Conservation (phyloP, 768 basidiomycete species). For the Mycena kentingensis region DNA sequence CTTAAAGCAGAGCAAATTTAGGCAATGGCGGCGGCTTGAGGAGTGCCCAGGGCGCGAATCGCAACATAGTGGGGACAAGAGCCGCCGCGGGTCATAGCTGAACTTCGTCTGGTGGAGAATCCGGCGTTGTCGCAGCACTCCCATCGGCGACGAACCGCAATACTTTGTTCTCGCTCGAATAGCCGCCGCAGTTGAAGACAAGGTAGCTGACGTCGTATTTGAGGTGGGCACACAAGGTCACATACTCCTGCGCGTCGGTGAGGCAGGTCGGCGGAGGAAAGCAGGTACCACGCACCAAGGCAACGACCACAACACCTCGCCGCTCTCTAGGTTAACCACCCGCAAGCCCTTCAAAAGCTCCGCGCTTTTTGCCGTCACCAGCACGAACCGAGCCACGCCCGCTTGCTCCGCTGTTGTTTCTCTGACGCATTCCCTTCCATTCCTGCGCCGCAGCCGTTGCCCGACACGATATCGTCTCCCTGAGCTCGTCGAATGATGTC, state of each 20-base stretch:
- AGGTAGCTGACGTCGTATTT: slow-evolving; percentile 76
- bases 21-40: slow-evolving; percentile 48
- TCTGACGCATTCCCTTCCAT: slow-evolving; percentile 33
- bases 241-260: slow-evolving; percentile 42
- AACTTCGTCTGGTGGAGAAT: slow-evolving; percentile 35
- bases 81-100: slow-evolving; percentile 21
- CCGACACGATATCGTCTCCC: slow-evolving; percentile 25
- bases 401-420: slow-evolving; percentile 45
- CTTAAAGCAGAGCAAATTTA: too few relatives aligned
- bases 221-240: slow-evolving; percentile 62
- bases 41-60: slow-evolving; percentile 65
- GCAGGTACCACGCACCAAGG: slow-evolving; percentile 42
- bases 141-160: slow-evolving; percentile 56
- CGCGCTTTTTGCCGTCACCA: slow-evolving; percentile 52
- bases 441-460: not conserved
- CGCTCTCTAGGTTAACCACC: slow-evolving; percentile 56
- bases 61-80: slow-evolving; percentile 40
- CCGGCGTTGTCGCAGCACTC: slow-evolving; percentile 19
- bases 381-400: slow-evolving; percentile 64
- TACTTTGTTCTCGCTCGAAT: slow-evolving; percentile 61
- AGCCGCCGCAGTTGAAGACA: slow-evolving; percentile 57
- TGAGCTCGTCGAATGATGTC: not conserved
- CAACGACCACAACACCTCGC: slow-evolving; percentile 63
- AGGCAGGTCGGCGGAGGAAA: not conserved
- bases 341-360: slow-evolving; percentile 53